These are phyloP conservation scores for Ustilago shanxiensis DNA, from an alignment of 1,284 basidiomycete genomes.

Conservation along the genomic window DNA sequence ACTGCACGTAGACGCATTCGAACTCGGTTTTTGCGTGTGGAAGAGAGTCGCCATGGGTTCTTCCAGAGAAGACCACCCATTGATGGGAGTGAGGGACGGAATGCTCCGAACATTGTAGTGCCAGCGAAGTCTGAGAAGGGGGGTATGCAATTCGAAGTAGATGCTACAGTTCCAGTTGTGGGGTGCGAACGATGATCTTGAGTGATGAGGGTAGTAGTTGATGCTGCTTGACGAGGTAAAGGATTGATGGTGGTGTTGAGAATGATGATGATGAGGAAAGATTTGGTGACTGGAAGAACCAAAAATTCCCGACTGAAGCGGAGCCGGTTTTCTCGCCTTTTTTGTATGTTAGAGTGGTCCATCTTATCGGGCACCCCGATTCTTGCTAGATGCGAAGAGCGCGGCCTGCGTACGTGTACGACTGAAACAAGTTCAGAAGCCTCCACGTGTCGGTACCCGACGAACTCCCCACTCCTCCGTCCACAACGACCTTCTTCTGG, in stretches of 20 bases:
- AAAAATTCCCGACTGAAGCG: conserved; percentile 13
- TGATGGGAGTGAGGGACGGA: conserved; percentile 77
- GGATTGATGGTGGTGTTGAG: conserved; percentile 1
- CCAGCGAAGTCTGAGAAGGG: neutral
- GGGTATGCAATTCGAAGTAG: too few relatives aligned
- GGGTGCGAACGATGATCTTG: neutral
- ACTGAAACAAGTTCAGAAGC: neutral
- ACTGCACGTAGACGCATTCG: conserved; percentile 89
- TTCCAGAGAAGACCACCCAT: conserved; percentile 88
- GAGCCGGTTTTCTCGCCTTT: neutral
- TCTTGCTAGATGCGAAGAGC: neutral
- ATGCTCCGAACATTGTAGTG: conserved; percentile 73
- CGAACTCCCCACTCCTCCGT: neutral
- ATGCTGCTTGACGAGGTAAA: neutral
- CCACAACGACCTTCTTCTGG: neutral
- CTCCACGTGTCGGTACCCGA: conserved; percentile 41
- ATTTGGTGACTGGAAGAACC: neutral
- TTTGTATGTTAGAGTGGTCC: neutral
- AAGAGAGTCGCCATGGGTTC: conserved; percentile 89
- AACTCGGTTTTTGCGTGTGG: conserved; percentile 90
- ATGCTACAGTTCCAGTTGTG: neutral
- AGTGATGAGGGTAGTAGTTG: neutral
- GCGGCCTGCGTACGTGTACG: neutral
- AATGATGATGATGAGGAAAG: neutral
- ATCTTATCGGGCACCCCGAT: neutral